Conservation (phyloP, 1,284 basidiomycete genomes). For the Serendipita sp. region DNA sequence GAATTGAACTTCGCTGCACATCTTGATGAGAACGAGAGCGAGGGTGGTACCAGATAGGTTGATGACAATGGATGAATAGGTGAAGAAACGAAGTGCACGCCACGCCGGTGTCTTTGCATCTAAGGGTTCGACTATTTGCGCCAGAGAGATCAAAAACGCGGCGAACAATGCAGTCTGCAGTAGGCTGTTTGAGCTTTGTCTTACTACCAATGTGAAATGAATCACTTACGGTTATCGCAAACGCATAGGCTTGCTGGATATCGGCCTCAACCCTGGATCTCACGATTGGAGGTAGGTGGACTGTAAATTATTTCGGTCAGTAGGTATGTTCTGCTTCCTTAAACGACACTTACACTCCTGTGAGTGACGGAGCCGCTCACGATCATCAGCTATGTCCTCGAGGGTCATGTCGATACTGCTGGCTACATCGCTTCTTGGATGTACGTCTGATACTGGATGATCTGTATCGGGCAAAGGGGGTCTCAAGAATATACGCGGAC, state of each 20-base stretch:
- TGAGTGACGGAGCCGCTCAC: no score
- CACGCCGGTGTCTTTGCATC: neutral
- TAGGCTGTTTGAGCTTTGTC: neutral
- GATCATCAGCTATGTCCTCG: no score
- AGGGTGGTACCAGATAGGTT: no score
- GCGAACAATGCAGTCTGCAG: neutral
- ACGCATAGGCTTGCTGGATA: neutral
- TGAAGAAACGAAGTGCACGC: neutral
- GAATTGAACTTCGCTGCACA: neutral
- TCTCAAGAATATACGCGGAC: no score
- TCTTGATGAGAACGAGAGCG: neutral
- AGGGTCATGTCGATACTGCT: no score
- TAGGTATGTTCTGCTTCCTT: no score
- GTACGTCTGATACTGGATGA: no score
- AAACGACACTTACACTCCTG: no score
- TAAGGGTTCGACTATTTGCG: neutral
- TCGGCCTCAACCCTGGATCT: neutral
- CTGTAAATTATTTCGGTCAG: neutral
- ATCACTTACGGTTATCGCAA: neutral
- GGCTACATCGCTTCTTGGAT: no score
- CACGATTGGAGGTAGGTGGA: neutral
- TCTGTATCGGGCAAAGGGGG: no score
- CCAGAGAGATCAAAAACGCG: neutral
- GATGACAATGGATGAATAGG: no score
- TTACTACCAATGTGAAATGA: neutral